phyloP scores from a whole-genome alignment of 1,139 yeast genomes.

The Suhomyces ambrosiae region DNA sequence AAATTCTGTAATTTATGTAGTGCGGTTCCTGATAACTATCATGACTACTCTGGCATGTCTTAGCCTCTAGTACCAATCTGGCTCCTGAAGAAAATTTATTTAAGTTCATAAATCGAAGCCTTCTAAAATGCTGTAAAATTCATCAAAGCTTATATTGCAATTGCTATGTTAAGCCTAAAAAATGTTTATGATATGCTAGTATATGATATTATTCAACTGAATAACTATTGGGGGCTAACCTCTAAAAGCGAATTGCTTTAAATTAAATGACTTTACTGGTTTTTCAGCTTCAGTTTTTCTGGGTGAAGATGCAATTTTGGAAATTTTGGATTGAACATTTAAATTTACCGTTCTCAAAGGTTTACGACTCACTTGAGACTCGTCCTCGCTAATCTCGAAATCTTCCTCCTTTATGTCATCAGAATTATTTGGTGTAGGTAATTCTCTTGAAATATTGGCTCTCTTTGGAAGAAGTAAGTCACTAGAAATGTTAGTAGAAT shows the following conservation, averaged over 20 bases:
- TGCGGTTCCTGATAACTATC: too few species aligned
- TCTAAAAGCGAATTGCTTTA: constrained; percentile 25
- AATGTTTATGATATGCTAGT: too few species aligned
- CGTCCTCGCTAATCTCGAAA: constrained; percentile 18
- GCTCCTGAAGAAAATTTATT: too few species aligned
- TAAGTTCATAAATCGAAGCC: too few species aligned
- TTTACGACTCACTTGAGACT: constrained; percentile 5
- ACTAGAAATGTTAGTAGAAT: neutral
- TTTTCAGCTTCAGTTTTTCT: constrained; percentile 3
- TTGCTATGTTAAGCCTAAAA: too few species aligned
- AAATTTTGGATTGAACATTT: neutral
- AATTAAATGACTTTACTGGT: constrained; percentile 8
- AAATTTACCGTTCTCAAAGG: constrained; percentile 3
- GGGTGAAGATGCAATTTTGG: constrained; percentile 4
- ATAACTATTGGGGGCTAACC: constrained; percentile 13
- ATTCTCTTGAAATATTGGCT: neutral
- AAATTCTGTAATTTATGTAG: neutral
- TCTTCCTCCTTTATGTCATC: constrained; percentile 15
- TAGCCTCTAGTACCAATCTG: too few species aligned
- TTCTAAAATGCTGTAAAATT: too few species aligned
- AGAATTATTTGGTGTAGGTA: constrained; percentile 10
- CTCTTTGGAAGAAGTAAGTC: neutral
- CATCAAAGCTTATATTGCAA: too few species aligned
- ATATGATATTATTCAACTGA: too few species aligned
- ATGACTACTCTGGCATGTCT: too few species aligned